Evolutionary conservation across 805 yeast genomes (phyloP).

Genomic region (Zygoascus bituminiphila): DNA sequence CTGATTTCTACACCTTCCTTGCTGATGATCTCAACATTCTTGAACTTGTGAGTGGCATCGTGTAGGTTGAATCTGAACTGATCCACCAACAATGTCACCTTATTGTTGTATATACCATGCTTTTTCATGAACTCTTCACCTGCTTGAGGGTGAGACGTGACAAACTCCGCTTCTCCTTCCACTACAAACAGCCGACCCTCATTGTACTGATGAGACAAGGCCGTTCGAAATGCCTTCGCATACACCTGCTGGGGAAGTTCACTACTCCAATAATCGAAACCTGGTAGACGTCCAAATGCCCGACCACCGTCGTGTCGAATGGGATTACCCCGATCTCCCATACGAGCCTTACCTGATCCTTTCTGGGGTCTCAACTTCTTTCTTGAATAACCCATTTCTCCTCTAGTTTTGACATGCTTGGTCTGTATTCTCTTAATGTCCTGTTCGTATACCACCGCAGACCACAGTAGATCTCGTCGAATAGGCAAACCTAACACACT

Average conservation of each 20-base stretch:
- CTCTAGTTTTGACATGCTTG: conserved; percentile 76
- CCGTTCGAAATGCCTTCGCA: conserved; percentile 67
- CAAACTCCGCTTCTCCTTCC: conserved; percentile 42
- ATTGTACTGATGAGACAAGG: conserved; percentile 73
- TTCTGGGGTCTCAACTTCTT: conserved; percentile 80
- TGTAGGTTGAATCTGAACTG: conserved; percentile 53
- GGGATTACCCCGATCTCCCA: conserved; percentile 94
- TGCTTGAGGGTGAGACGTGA: conserved; percentile 32
- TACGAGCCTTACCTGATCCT: conserved; percentile 92
- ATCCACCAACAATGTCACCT: conserved; percentile 58
- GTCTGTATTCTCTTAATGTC: conserved; percentile 87
- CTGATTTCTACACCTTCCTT: conserved; percentile 77
- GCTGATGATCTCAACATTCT: conserved; percentile 54
- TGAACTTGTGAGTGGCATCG: conserved; percentile 41
- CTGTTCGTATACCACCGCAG: conserved; percentile 86
- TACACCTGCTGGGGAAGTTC: conserved; percentile 67
- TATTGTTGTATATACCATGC: conserved; percentile 20
- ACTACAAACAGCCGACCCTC: conserved; percentile 63
- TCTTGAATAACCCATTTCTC: conserved; percentile 78
- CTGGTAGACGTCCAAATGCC: conserved; percentile 85
- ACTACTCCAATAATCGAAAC: conserved; percentile 72
- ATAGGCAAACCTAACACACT: conserved; percentile 63
- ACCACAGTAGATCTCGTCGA: conserved; percentile 90
- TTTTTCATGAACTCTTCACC: conserved; percentile 46
- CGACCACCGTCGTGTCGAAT: conserved; percentile 81